Percentiles rank a stretch among this genome's conserved stretches.
These are phyloP conservation scores for Pisolithus sp. DNA, from an alignment of 768 basidiomycete genomes.

Conservation along the genomic window DNA sequence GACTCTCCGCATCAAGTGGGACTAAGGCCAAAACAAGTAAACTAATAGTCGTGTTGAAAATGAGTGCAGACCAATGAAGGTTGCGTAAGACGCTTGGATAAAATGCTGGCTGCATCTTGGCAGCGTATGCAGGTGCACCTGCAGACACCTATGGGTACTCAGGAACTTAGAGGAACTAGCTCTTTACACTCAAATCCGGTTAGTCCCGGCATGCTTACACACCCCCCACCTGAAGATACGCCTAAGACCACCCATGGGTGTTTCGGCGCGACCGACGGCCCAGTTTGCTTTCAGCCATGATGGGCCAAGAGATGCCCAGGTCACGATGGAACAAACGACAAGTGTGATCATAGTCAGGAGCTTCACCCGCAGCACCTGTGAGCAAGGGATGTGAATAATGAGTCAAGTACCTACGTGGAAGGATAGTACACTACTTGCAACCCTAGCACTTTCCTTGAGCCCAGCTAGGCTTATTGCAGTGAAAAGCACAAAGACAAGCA, in stretches of 20 bases:
- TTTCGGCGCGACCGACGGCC: conserved; percentile 30
- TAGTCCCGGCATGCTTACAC: conserved; percentile 64
- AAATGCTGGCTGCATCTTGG: conserved; percentile 48
- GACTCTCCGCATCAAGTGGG: conserved; percentile 42
- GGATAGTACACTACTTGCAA: conserved; percentile 50
- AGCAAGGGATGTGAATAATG: background rate
- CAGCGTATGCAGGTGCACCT: conserved; percentile 62
- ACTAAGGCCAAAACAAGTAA: conserved; percentile 54
- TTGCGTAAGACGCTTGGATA: conserved; percentile 61
- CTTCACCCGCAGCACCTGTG: conserved; percentile 23
- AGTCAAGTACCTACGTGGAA: conserved; percentile 45
- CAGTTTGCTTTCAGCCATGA: conserved; percentile 50
- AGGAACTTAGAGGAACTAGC: background rate
- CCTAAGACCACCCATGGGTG: conserved; percentile 28
- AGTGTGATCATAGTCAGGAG: conserved; percentile 50
- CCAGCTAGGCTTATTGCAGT: conserved; percentile 50
- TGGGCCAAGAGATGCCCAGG: conserved; percentile 48
- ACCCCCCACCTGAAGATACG: conserved; percentile 62
- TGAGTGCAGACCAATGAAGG: conserved; percentile 52
- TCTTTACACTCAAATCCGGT: conserved; percentile 62
- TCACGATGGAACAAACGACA: conserved; percentile 40
- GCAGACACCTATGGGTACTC: conserved; percentile 6
- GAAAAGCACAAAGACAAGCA: conserved; percentile 50
- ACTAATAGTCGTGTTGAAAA: conserved; percentile 52
- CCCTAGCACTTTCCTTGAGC: conserved; percentile 53